Evolutionary conservation across 176 grass and related monocot genomes (phyloP).

Genomic region (Poa annua): DNA sequence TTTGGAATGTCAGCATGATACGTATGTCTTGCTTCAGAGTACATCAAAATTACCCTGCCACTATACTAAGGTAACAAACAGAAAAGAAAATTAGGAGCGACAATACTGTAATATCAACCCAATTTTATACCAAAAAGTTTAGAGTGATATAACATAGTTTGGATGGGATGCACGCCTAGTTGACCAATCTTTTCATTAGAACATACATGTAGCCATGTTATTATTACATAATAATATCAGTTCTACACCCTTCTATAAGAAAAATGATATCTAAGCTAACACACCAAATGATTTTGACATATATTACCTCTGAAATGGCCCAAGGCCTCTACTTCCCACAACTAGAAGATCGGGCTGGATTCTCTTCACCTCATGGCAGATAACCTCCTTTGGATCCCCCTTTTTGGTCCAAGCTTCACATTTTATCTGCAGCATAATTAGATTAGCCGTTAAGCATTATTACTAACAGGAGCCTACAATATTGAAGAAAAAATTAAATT

Average conservation of each 20-base stretch:
- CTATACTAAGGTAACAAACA: conserved; percentile 17
- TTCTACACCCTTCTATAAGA: not conserved
- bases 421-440: conserved; percentile 58
- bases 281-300: not conserved
- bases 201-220: conserved; percentile 1
- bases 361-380: conserved; percentile 84
- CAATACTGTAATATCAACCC: not conserved
- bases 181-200: conserved; percentile 15
- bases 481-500: conserved; percentile 37
- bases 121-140: not conserved
- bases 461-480: conserved; percentile 10
- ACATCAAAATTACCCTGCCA: conserved; percentile 1
- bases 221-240: not conserved
- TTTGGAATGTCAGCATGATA: conserved; percentile 3
- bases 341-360: conserved; percentile 86
- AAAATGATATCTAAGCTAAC: conserved; percentile 1
- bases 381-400: conserved; percentile 90
- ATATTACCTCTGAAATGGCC: conserved; percentile 94
- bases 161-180: conserved; percentile 28
- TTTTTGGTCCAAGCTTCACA: conserved; percentile 87
- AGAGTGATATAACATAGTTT: conserved; percentile 15
- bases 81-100: not conserved
- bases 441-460: not conserved
- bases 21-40: conserved; percentile 24
- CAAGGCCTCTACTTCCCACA: conserved; percentile 82